Conservation (phyloP, 148 eudicot genomes). For the Cornus florida region DNA sequence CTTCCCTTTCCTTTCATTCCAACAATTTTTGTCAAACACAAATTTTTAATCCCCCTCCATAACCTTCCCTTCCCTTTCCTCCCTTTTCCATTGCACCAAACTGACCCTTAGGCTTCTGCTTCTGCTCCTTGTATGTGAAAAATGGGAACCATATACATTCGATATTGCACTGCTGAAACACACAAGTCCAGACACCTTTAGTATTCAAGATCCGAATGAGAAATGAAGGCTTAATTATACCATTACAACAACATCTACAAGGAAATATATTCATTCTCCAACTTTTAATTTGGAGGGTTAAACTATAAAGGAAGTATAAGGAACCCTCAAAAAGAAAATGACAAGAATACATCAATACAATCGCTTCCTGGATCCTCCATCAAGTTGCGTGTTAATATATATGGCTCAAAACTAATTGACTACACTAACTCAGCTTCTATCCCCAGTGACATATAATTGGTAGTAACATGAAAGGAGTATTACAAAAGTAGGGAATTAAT, state of each 20-base stretch:
- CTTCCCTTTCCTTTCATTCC: too few species aligned
- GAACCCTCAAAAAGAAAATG: not conserved
- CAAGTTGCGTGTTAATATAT: not conserved
- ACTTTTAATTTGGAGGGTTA: not conserved
- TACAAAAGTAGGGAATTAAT: conserved; percentile 3
- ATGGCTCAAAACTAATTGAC: not conserved
- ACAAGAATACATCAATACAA: not conserved
- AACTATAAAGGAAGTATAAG: not conserved
- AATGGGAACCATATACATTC: too few species aligned
- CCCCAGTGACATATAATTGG: not conserved
- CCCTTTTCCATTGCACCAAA: too few species aligned
- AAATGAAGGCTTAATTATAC: not conserved
- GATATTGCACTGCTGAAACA: too few species aligned
- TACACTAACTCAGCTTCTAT: not conserved
- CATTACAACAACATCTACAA: not conserved
- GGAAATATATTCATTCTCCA: not conserved
- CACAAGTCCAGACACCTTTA: too few species aligned
- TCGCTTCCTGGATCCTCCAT: not conserved
- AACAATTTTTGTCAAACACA: too few species aligned
- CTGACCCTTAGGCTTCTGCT: too few species aligned
- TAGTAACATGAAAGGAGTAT: not conserved
- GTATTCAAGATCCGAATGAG: not conserved
- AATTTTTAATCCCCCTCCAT: too few species aligned
- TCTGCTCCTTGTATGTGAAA: too few species aligned
- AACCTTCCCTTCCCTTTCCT: too few species aligned